These are phyloP conservation scores for Mortierella sp. DNA, from an alignment of 371 early-diverging fungal species.

Conservation along the genomic window DNA sequence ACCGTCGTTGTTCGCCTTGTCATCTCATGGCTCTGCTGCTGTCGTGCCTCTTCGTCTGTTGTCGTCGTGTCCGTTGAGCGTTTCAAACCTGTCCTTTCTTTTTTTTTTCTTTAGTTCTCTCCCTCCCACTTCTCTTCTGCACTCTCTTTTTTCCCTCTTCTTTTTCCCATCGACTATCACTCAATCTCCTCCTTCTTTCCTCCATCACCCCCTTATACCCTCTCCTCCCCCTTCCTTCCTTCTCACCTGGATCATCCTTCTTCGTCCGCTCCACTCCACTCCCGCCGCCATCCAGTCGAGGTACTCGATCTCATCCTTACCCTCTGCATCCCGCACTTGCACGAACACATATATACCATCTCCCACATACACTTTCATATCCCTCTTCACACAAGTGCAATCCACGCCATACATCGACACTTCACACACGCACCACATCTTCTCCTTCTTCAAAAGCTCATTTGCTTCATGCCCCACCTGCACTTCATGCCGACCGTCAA, in stretches of 20 bases:
- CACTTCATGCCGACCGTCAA: not conserved
- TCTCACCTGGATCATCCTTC: not conserved
- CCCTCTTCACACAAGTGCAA: not conserved
- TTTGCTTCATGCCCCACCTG: not conserved
- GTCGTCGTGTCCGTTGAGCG: not conserved
- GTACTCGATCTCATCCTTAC: slow-evolving; percentile 11
- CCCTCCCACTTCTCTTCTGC: not conserved
- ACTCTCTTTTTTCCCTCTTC: not conserved
- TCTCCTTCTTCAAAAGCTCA: not conserved
- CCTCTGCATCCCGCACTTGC: not conserved
- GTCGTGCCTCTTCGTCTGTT: not conserved
- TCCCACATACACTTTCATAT: not conserved
- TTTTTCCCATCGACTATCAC: slow-evolving; percentile 6
- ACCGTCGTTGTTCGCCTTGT: not conserved
- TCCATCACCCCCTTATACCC: not conserved
- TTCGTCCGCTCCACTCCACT: slow-evolving; percentile 6
- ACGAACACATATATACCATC: not conserved
- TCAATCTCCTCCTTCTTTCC: not conserved
- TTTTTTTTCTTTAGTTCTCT: not conserved
- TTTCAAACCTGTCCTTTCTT: not conserved
- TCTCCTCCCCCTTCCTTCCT: not conserved
- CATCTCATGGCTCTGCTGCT: not conserved
- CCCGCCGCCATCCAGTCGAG: slow-evolving; percentile 7
- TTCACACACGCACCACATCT: not conserved
- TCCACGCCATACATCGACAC: not conserved